Evolutionary conservation across 2,329 filamentous ascomycete genomes (phyloP).

Genomic region (Helotiales sp.): DNA sequence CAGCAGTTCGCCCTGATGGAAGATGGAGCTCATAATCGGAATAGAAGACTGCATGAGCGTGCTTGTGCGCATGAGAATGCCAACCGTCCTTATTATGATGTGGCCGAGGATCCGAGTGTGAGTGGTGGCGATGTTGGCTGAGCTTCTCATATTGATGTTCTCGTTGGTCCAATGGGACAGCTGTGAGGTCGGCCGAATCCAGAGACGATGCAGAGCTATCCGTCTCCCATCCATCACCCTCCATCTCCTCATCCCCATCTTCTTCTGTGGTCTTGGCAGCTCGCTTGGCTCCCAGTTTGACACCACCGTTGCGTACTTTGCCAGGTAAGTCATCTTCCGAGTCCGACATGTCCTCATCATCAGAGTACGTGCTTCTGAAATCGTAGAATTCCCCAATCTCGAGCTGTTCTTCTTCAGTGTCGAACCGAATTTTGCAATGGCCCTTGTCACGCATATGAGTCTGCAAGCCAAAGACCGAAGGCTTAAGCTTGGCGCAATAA

Average conservation of each 20-base stretch:
- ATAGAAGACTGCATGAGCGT: conserved; percentile 74
- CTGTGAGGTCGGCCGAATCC: conserved; percentile 79
- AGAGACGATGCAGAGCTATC: conserved; percentile 88
- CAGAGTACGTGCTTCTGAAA: conserved; percentile 93
- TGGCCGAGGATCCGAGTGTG: conserved; percentile 66
- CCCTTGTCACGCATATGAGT: conserved; percentile 97
- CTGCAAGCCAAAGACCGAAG: conserved; percentile 77
- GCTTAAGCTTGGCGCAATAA: conserved; percentile 81
- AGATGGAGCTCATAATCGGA: conserved; percentile 94
- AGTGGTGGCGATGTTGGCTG: conserved; percentile 73
- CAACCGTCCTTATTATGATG: conserved; percentile 76
- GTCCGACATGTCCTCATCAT: conserved; percentile 65
- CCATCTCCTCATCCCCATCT: conserved; percentile 55
- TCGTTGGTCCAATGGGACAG: conserved; percentile 73
- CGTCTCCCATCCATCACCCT: conserved; percentile 89
- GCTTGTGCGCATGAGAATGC: conserved; percentile 81
- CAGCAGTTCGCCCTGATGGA: conserved; percentile 84
- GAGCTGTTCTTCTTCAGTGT: conserved; percentile 83
- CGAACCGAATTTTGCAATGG: conserved; percentile 95
- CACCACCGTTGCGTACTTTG: conserved; percentile 55
- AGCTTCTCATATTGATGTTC: conserved; percentile 72
- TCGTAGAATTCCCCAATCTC: conserved; percentile 97
- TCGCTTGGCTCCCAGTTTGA: conserved; percentile 68
- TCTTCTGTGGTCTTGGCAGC: conserved; percentile 50
- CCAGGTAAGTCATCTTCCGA: conserved; percentile 51